These are phyloP conservation scores for Saccharata proteae DNA, from an alignment of 2,329 filamentous ascomycete genomes.

Conservation along the genomic window DNA sequence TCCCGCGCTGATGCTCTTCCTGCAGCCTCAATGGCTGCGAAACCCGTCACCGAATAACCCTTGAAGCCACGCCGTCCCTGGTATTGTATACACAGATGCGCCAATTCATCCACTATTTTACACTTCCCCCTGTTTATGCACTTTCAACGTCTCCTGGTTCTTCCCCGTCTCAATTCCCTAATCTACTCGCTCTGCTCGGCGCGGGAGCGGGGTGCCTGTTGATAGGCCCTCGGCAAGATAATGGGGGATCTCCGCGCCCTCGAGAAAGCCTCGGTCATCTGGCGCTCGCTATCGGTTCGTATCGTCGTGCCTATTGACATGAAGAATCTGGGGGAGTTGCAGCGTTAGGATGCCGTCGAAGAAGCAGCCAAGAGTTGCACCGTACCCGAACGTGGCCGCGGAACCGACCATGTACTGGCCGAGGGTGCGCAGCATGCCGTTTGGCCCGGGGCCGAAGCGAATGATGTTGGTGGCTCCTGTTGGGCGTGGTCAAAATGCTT, in stretches of 20 bases:
- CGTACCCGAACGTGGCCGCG: constrained; percentile 81
- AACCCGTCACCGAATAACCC: too few species aligned
- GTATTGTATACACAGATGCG: too few species aligned
- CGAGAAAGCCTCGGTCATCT: constrained; percentile 63
- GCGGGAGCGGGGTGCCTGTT: too few species aligned
- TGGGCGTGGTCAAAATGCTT: not conserved
- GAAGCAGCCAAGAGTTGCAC: not conserved
- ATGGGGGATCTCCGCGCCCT: constrained; percentile 59
- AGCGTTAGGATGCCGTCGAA: not conserved
- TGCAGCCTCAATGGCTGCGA: too few species aligned
- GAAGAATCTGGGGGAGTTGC: constrained; percentile 56
- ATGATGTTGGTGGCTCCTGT: constrained; percentile 87
- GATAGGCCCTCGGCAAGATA: constrained; percentile 46
- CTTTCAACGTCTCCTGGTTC: too few species aligned
- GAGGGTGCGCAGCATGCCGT: constrained; percentile 85
- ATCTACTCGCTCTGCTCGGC: too few species aligned
- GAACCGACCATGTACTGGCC: constrained; percentile 96
- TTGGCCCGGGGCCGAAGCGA: constrained; percentile 82
- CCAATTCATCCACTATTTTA: too few species aligned
- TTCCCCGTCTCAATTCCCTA: too few species aligned
- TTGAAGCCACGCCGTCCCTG: too few species aligned
- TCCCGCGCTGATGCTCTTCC: too few species aligned
- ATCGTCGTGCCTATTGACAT: constrained; percentile 98
- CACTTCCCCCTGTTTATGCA: too few species aligned
- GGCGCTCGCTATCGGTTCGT: constrained; percentile 74